These are phyloP conservation scores for Pseudevernia furfuracea DNA, from an alignment of 495 filamentous ascomycete species.

Conservation along the genomic window DNA sequence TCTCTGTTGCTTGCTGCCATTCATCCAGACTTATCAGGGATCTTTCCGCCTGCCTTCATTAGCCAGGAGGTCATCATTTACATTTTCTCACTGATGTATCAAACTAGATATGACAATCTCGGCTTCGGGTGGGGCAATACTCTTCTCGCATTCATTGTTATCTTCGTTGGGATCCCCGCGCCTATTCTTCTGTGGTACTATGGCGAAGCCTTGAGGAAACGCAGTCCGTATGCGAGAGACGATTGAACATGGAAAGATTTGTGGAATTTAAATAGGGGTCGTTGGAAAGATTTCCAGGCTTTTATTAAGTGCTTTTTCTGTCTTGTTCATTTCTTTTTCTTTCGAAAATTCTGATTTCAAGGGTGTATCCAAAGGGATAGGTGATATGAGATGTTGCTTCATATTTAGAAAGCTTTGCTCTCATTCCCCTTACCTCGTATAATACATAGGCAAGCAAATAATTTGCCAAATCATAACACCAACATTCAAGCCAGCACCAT, in stretches of 20 bases:
- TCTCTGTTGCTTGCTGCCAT: conserved; percentile 15
- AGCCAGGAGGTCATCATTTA: neutral
- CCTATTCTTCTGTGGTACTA: conserved; percentile 47
- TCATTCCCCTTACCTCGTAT: too few relatives aligned
- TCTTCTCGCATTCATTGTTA: conserved; percentile 43
- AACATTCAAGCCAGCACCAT: too few relatives aligned
- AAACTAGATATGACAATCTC: conserved; percentile 3
- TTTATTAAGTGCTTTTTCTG: too few relatives aligned
- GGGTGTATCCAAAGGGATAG: too few relatives aligned
- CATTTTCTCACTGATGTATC: conserved; percentile 34
- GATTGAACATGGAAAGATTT: neutral
- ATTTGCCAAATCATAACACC: too few relatives aligned
- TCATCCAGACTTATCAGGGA: neutral
- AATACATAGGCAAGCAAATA: too few relatives aligned
- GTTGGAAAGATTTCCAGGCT: neutral
- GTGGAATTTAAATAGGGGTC: neutral
- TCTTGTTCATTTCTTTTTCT: too few relatives aligned
- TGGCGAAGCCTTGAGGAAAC: conserved; percentile 27
- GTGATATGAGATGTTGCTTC: too few relatives aligned
- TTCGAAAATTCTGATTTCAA: too few relatives aligned
- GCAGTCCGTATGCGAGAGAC: neutral
- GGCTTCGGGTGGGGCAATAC: conserved; percentile 43
- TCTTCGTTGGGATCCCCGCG: conserved; percentile 38
- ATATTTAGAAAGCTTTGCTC: too few relatives aligned
- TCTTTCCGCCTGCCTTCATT: neutral